Conservation (phyloP, 768 basidiomycete genomes). For the Suillus luteus region DNA sequence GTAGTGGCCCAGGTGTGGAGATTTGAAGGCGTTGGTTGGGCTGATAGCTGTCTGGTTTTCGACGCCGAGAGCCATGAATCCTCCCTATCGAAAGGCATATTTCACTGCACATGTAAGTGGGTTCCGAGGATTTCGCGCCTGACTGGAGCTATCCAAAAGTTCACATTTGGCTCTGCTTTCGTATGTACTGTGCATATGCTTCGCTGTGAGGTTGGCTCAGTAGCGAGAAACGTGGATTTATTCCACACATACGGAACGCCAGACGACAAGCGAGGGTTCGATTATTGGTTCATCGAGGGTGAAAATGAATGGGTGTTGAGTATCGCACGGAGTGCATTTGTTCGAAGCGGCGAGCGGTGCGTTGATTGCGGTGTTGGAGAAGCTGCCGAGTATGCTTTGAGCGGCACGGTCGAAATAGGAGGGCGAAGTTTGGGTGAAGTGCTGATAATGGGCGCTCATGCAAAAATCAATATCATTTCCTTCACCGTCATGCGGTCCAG, state of each 20-base stretch:
- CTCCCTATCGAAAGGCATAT: too few relatives aligned
- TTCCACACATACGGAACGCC: background rate
- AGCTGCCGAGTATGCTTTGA: background rate
- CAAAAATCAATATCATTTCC: constrained; percentile 67
- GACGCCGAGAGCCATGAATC: too few relatives aligned
- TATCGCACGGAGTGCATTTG: background rate
- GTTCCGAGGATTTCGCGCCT: background rate
- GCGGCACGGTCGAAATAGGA: background rate
- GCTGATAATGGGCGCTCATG: background rate
- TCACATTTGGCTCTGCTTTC: background rate
- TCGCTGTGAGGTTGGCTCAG: background rate
- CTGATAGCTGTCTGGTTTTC: too few relatives aligned
- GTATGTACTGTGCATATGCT: too few relatives aligned
- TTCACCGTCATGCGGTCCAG: constrained; percentile 81
- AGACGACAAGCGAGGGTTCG: background rate
- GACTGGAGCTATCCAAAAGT: background rate
- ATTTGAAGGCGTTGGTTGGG: too few relatives aligned
- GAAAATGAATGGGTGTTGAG: background rate
- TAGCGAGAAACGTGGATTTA: background rate
- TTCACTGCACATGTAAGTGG: background rate
- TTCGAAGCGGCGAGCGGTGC: background rate
- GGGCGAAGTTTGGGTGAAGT: background rate
- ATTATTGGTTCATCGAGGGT: background rate
- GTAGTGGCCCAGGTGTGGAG: too few relatives aligned
- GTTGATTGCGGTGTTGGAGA: background rate